Conservation (phyloP, 805 yeast species). For the Priceomyces castillae region DNA sequence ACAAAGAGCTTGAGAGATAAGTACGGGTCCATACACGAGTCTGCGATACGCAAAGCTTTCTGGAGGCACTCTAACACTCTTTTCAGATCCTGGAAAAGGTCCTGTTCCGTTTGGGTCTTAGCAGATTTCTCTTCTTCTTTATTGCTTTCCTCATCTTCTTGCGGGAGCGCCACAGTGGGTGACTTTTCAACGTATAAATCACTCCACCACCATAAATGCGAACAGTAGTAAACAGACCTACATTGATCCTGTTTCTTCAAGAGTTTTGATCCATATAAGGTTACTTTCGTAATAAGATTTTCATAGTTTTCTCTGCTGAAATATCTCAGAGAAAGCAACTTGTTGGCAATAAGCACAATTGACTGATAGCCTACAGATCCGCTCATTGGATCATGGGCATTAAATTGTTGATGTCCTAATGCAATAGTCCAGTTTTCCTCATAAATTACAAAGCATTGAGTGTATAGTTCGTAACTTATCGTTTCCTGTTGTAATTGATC, state of each 20-base stretch:
- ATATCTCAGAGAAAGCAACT: slow-evolving; percentile 40
- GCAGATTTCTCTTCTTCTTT: slow-evolving; percentile 1
- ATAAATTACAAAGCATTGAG: slow-evolving; percentile 81
- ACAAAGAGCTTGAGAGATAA: slow-evolving; percentile 80
- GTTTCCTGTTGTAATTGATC: slow-evolving; percentile 73
- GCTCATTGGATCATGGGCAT: slow-evolving; percentile 40
- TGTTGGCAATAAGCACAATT: slow-evolving; percentile 46
- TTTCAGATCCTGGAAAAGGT: slow-evolving; percentile 48
- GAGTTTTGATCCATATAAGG: slow-evolving; percentile 83
- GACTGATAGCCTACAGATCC: slow-evolving; percentile 52
- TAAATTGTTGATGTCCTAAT: slow-evolving; percentile 13
- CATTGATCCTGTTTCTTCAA: slow-evolving; percentile 94
- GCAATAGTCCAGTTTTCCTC: slow-evolving; percentile 52
- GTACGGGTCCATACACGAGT: slow-evolving; percentile 81
- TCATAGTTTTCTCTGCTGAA: slow-evolving; percentile 70
- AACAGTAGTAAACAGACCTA: slow-evolving; percentile 80
- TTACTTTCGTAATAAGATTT: slow-evolving; percentile 75
- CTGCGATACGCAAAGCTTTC: slow-evolving; percentile 84
- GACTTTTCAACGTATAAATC: slow-evolving; percentile 42
- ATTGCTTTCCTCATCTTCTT: slow-evolving; percentile 34
- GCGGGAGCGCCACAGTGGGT: slow-evolving; percentile 37
- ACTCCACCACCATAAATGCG: slow-evolving; percentile 93
- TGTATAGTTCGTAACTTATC: slow-evolving; percentile 82
- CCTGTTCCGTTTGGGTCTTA: slow-evolving; percentile 33
- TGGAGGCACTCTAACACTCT: slow-evolving; percentile 90